A percentile compares a stretch with the other conserved stretches of the same genome.
These are phyloP conservation scores for Plasmodium coatneyi DNA, from an alignment of 169 alveolate species.

Conservation along the genomic window DNA sequence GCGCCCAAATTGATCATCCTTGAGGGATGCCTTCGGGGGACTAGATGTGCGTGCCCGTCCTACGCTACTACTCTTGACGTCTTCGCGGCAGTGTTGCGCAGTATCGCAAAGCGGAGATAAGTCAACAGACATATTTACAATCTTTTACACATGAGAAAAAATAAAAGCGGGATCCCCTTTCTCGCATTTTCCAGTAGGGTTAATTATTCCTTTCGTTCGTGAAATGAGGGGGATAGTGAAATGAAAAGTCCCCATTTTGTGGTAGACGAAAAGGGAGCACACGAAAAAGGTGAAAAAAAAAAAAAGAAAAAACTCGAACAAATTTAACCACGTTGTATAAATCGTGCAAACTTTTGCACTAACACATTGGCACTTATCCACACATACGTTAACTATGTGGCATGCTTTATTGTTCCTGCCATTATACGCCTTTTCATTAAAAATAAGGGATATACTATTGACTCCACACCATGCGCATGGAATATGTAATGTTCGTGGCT, in stretches of 20 bases:
- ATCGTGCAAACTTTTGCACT: not conserved
- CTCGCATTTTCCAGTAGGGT: not conserved
- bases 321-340: not conserved
- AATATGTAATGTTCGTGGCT: not conserved
- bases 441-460: not conserved
- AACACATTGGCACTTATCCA: not conserved
- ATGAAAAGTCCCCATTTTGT: not conserved
- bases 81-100: not conserved
- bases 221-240: not conserved
- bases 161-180: not conserved
- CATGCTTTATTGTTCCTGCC: not conserved
- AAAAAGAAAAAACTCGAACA: not conserved
- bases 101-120: not conserved
- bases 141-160: not conserved
- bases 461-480: not conserved
- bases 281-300: not conserved
- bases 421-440: not conserved
- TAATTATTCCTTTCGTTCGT: not conserved
- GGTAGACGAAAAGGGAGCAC: not conserved
- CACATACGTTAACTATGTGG: not conserved
- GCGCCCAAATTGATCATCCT: not conserved
- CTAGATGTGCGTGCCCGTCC: not conserved
- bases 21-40: not conserved
- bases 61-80: not conserved
- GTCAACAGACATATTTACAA: not conserved